Evolutionary conservation across 2,329 filamentous ascomycete species (phyloP).

Genomic region (Cryphonectria radicalis): DNA sequence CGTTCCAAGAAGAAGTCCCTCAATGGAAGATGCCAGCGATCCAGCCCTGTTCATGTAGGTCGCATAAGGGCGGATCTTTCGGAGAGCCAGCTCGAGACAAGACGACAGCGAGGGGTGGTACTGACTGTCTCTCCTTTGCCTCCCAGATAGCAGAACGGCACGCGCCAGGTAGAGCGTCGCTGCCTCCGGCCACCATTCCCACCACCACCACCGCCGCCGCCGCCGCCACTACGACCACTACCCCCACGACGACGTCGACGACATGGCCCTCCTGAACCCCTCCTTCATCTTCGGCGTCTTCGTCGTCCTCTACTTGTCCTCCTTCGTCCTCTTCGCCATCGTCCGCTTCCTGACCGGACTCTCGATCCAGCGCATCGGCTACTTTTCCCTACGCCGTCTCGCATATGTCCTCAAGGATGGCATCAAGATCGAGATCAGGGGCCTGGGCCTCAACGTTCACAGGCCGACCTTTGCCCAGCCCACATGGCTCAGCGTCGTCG

Average conservation of each 20-base stretch:
- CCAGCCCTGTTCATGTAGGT: constrained; percentile 29
- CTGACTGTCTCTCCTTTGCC: constrained; percentile 20
- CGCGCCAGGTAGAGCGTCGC: constrained; percentile 32
- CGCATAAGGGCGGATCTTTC: constrained; percentile 12
- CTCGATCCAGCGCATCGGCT: constrained; percentile 94
- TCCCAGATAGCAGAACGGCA: constrained; percentile 29
- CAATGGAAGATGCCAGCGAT: constrained; percentile 28
- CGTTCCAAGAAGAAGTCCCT: constrained; percentile 17
- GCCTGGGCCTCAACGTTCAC: constrained; percentile 85
- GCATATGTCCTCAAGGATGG: constrained; percentile 90
- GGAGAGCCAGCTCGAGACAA: constrained; percentile 8
- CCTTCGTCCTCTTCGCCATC: constrained; percentile 92
- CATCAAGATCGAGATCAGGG: constrained; percentile 84
- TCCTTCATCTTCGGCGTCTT: constrained; percentile 86
- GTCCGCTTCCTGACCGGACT: constrained; percentile 90
- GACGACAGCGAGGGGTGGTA: background rate
- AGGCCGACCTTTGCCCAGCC: constrained; percentile 95
- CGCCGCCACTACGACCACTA: too few species aligned
- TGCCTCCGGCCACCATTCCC: constrained; percentile 22
- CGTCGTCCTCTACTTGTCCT: constrained; percentile 84
- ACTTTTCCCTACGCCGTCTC: constrained; percentile 87
- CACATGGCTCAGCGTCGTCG: constrained; percentile 90
- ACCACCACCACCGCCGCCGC: too few species aligned
- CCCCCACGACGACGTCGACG: constrained; percentile 26
- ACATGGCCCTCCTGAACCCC: constrained; percentile 70